A percentile compares a stretch with the other conserved stretches of the same genome.
Conservation (phyloP, 2,329 filamentous ascomycete species). For the Fusarium graminum region DNA sequence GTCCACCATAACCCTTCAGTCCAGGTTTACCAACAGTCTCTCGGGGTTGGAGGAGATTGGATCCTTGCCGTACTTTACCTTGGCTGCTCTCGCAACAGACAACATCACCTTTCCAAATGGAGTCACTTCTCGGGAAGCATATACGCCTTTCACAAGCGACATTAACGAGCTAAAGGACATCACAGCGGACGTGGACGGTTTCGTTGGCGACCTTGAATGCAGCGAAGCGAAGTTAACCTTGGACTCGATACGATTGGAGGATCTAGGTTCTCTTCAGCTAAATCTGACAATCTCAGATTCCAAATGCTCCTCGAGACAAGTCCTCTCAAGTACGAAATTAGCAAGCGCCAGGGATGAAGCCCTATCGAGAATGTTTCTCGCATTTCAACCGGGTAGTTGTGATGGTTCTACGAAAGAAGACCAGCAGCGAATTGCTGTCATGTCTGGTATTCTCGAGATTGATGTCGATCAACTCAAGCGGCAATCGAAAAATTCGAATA, state of each 20-base stretch:
- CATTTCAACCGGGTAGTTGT: conserved; percentile 40
- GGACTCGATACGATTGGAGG: conserved; percentile 41
- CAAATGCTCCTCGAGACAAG: conserved; percentile 38
- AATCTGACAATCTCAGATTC: conserved; percentile 50
- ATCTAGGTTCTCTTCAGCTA: conserved; percentile 38
- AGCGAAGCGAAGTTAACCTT: conserved; percentile 47
- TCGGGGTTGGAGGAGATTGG: conserved; percentile 44
- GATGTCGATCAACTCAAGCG: conserved; percentile 37
- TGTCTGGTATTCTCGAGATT: conserved; percentile 36
- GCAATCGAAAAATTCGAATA: conserved; percentile 25
- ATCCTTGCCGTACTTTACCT: conserved; percentile 51
- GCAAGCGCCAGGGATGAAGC: conserved; percentile 22
- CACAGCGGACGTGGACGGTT: conserved; percentile 53
- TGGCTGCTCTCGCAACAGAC: conserved; percentile 51
- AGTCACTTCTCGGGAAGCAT: conserved; percentile 52
- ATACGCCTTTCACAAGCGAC: conserved; percentile 51
- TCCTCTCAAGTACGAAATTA: conserved; percentile 37
- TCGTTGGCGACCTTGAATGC: conserved; percentile 52
- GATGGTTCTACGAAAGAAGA: conserved; percentile 31
- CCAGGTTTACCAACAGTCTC: conserved; percentile 49
- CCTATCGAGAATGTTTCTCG: conserved; percentile 35
- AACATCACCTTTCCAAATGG: conserved; percentile 52
- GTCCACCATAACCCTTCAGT: conserved; percentile 46
- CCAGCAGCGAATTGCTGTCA: conserved; percentile 44
- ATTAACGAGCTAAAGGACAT: conserved; percentile 45